Conservation (phyloP, 1,284 basidiomycete species). For the Tilletia walkeri region DNA sequence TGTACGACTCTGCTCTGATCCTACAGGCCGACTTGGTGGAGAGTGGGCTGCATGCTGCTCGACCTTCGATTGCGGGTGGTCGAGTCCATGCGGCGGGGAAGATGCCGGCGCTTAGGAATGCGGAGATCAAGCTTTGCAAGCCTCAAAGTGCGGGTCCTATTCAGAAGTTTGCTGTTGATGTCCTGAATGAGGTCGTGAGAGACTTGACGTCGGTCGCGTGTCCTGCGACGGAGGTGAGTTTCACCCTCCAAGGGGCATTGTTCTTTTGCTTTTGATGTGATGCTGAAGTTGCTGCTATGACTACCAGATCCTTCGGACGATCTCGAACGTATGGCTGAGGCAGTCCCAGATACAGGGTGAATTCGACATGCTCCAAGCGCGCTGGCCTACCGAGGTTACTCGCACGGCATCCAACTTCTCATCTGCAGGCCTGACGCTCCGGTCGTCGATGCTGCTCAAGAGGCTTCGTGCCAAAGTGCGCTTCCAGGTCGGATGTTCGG, state of each 20-base stretch:
- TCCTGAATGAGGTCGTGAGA: not conserved
- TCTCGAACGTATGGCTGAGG: not conserved
- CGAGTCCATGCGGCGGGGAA: not conserved
- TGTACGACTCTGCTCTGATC: slow-evolving; percentile 34
- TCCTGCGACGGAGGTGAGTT: slow-evolving; percentile 4
- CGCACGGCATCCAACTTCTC: not conserved
- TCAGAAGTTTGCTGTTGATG: slow-evolving; percentile 3
- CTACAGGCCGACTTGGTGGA: slow-evolving; percentile 31
- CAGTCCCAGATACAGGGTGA: not conserved
- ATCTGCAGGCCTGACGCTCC: not conserved
- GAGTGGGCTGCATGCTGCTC: not conserved
- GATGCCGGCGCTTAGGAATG: not conserved
- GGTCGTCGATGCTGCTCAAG: not conserved
- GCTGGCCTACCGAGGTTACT: not conserved
- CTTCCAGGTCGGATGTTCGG: slow-evolving; percentile 28
- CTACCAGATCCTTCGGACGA: not conserved
- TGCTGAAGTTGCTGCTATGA: not conserved
- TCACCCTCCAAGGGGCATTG: too few species aligned
- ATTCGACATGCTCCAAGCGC: not conserved
- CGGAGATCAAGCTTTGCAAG: not conserved
- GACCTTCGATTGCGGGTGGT: not conserved
- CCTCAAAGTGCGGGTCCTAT: not conserved
- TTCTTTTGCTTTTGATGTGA: not conserved
- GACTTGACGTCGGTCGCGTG: not conserved
- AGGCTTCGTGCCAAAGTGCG: not conserved